These are phyloP conservation scores for Fagopyrum esculentum DNA, from an alignment of 148 eudicot genomes.

Conservation along the genomic window DNA sequence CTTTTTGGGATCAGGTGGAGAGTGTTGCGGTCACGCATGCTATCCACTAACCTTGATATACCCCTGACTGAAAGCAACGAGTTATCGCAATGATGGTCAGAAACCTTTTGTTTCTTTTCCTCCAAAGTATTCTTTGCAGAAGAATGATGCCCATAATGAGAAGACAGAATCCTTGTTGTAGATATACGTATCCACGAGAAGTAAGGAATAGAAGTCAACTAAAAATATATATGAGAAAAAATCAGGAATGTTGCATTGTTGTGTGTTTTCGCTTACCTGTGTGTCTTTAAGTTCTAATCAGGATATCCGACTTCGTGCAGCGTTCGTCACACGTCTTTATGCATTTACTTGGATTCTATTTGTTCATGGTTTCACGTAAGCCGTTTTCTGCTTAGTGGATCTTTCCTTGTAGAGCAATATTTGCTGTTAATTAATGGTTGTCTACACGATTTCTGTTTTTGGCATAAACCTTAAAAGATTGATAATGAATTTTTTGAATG, in stretches of 20 bases:
- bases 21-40: background rate
- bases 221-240: background rate
- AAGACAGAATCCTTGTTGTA: background rate
- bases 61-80: background rate
- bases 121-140: constrained; percentile 1
- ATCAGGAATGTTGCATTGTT: background rate
- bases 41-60: background rate
- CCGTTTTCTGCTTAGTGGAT: constrained; percentile 10
- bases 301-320: constrained; percentile 9
- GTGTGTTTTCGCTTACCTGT: constrained; percentile 1
- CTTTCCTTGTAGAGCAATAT: background rate
- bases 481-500: background rate
- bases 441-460: background rate
- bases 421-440: background rate
- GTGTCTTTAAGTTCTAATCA: constrained; percentile 11
- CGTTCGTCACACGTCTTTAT: constrained; percentile 8
- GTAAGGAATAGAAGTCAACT: background rate
- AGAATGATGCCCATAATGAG: background rate
- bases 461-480: background rate
- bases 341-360: constrained; percentile 11
- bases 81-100: background rate
- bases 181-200: background rate
- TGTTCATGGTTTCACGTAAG: constrained; percentile 14
- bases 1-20: background rate
- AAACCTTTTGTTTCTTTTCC: background rate